Evolutionary conservation across 192 early-diverging fungal genomes (phyloP).

Genomic region (Backusella mclennaniae): DNA sequence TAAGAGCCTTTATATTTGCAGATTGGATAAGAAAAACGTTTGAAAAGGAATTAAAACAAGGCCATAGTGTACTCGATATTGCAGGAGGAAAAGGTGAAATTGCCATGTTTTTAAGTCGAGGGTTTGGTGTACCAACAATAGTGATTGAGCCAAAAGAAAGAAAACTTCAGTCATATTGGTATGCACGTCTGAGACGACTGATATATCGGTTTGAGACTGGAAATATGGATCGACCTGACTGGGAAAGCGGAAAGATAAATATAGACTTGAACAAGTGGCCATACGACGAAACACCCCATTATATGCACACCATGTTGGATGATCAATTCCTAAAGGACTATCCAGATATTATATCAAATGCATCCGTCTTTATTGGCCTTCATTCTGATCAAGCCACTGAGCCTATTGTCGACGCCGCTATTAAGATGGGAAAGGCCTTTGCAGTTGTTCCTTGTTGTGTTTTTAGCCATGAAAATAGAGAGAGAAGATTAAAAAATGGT

Average conservation of each 20-base stretch:
- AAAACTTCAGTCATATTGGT: constrained; percentile 43
- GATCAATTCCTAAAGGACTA: constrained; percentile 34
- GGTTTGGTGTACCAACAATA: constrained; percentile 42
- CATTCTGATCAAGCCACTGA: constrained; percentile 65
- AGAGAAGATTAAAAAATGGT: constrained; percentile 39
- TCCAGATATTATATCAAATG: constrained; percentile 20
- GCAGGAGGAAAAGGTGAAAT: constrained; percentile 57
- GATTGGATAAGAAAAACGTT: constrained; percentile 50
- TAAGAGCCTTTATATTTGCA: constrained; percentile 53
- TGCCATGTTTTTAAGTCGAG: constrained; percentile 43
- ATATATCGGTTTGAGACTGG: constrained; percentile 11
- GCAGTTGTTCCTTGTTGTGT: constrained; percentile 61
- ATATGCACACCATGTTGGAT: constrained; percentile 31
- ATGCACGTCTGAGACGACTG: constrained; percentile 26
- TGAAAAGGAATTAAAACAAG: constrained; percentile 6
- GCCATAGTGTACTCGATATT: constrained; percentile 43
- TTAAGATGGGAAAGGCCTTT: constrained; percentile 47
- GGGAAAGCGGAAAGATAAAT: constrained; percentile 9
- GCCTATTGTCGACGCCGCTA: constrained; percentile 51
- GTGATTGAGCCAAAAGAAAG: constrained; percentile 49
- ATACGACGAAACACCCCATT: constrained; percentile 19
- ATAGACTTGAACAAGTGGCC: constrained; percentile 11
- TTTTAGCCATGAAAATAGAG: constrained; percentile 50
- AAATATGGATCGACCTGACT: constrained; percentile 19
- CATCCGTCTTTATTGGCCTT: constrained; percentile 50